Evolutionary conservation across 305 asterid species (phyloP), one percentile per base, ranked within the genome.

Genomic region (Fraxinus sp.): DNA sequence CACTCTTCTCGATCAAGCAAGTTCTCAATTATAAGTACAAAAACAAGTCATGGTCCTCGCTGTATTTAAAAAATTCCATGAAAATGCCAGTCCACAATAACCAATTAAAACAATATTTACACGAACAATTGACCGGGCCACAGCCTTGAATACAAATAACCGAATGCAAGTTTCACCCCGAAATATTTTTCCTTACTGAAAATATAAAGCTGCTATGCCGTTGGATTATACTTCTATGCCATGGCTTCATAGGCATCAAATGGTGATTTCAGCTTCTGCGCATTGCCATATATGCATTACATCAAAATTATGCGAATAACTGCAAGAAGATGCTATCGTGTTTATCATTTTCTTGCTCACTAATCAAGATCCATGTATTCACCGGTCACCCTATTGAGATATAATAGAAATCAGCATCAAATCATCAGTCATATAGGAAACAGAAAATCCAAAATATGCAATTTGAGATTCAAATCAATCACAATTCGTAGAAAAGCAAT

Each of bases 301-400:
- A 64, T 64, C 73, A 33, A 30, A n/a, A 33, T 71, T 71, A n/a
- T 13, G 44, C 2, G 13, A 32, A 13, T 5, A 32, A 32, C 75
- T 32, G 76, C 76, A 71, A 71, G 44, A 30, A 71, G 13, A 26
- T 66, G 76, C 11, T 4, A 11, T 70, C 4, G 44, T 6, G 22
- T 70, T 24, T 11, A 79, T 71, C 71, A 26, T 44, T 44, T 70
- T 5, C 33, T 18, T 18, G 83, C 16, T 16, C 88, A 2, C 78
- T 13, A 86, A 68, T 91, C 94, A 74, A 89, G 44, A 87, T 95
- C 97, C 87, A 36, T 62, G 85, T 92, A 95, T 89, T 90, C 94
- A 52, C 98, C 97, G 0, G 97, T 93, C 76, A 87, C 87, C 92
- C 98, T 93, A 88, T 59, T n/a, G 74, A 41, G 35, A 87, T 7